phyloP scores from a whole-genome alignment of 2,329 filamentous ascomycete genomes.

The Aspergillus awamori region DNA sequence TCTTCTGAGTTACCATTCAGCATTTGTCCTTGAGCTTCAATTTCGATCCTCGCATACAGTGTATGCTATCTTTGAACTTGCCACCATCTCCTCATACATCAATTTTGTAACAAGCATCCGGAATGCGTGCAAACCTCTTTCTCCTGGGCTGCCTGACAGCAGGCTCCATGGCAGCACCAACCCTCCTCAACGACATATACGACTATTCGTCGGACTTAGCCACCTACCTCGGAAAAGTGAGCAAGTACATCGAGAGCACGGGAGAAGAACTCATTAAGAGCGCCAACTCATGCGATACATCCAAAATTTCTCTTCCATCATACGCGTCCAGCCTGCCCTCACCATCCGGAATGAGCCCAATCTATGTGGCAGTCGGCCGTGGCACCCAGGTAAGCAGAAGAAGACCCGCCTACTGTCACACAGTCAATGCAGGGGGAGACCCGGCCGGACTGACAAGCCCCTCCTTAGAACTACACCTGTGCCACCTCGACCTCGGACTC shows the following conservation, averaged over 20 bases:
- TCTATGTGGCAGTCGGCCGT: conserved; percentile 81
- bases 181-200: conserved; percentile 36
- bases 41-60: background rate
- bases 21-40: background rate
- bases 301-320: conserved; percentile 42
- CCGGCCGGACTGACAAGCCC: conserved; percentile 16
- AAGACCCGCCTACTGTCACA: background rate
- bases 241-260: conserved; percentile 40
- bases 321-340: conserved; percentile 63
- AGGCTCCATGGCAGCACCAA: conserved; percentile 39
- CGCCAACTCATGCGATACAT: conserved; percentile 37
- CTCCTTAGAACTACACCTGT: conserved; percentile 85
- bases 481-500: conserved; percentile 61
- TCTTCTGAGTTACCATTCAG: background rate
- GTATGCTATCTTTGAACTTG: background rate
- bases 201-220: conserved; percentile 46
- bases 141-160: conserved; percentile 36
- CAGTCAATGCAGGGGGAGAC: background rate
- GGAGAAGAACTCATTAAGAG: conserved; percentile 21
- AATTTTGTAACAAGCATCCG: conserved; percentile 16
- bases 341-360: conserved; percentile 63
- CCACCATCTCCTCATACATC: background rate
- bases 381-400: conserved; percentile 63
- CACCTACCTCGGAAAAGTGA: conserved; percentile 45
- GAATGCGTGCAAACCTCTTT: conserved; percentile 27